Evolutionary conservation across 2,329 filamentous ascomycete genomes (phyloP).

Genomic region (Fusarium chaquense): DNA sequence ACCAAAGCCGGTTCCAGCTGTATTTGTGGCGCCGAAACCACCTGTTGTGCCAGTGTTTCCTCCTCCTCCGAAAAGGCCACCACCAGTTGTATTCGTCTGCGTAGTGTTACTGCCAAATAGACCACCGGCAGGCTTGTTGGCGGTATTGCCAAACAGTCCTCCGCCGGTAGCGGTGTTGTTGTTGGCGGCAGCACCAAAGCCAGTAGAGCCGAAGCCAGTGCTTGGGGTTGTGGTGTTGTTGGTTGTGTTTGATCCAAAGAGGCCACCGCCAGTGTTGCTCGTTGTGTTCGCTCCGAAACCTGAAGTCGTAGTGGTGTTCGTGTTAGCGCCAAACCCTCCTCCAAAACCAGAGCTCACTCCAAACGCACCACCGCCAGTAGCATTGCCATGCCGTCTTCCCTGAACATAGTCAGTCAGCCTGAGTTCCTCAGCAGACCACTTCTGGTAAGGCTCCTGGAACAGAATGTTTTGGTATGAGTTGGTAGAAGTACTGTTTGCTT

Average conservation of each 20-base stretch:
- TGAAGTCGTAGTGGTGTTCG: slow-evolving; percentile 45
- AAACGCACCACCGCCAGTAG: slow-evolving; percentile 86
- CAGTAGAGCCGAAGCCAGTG: slow-evolving; percentile 47
- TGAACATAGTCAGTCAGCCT: slow-evolving; percentile 88
- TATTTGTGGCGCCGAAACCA: slow-evolving; percentile 37
- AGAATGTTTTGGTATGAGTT: slow-evolving; percentile 83
- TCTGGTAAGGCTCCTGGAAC: slow-evolving; percentile 84
- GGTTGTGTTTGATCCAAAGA: slow-evolving; percentile 54
- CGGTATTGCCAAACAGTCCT: slow-evolving; percentile 50
- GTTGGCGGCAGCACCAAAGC: slow-evolving; percentile 56
- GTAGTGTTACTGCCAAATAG: slow-evolving; percentile 54
- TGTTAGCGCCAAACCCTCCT: slow-evolving; percentile 62
- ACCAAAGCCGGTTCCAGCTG: slow-evolving; percentile 55
- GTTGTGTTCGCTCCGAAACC: slow-evolving; percentile 62
- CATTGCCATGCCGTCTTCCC: slow-evolving; percentile 85
- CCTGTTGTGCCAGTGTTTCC: slow-evolving; percentile 36
- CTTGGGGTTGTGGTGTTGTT: slow-evolving; percentile 47
- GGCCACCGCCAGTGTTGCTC: slow-evolving; percentile 50
- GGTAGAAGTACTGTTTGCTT: slow-evolving; percentile 66
- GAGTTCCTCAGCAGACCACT: slow-evolving; percentile 90
- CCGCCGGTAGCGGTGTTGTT: slow-evolving; percentile 49
- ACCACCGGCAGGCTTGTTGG: slow-evolving; percentile 49
- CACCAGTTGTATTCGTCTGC: slow-evolving; percentile 42
- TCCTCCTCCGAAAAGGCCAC: slow-evolving; percentile 47
- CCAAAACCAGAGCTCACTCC: slow-evolving; percentile 70